phyloP scores from a whole-genome alignment of 225 moss, liverwort and hornwort species.

The Anthoceros angustus region DNA sequence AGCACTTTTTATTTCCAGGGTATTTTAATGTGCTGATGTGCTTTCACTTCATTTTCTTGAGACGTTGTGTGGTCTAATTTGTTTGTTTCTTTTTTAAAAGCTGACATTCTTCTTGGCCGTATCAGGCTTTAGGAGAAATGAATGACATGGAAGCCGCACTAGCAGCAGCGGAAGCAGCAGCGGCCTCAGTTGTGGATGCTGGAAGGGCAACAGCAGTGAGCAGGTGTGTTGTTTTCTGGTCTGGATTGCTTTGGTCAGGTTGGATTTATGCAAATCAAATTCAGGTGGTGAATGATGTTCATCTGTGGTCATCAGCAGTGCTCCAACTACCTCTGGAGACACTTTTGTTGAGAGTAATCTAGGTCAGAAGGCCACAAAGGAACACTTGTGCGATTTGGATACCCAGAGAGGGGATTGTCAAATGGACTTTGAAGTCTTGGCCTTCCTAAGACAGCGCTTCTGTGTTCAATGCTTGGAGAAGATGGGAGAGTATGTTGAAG shows the following conservation, averaged over 20 bases:
- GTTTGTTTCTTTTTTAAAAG: too few relatives aligned
- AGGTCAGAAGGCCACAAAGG: constrained; percentile 17
- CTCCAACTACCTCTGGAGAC: background rate
- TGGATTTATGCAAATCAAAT: background rate
- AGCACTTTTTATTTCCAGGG: background rate
- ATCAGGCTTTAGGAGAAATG: constrained; percentile 40
- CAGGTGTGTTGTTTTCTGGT: constrained; percentile 16
- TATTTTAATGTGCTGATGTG: background rate
- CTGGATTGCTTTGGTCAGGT: background rate
- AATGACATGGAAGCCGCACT: constrained; percentile 52
- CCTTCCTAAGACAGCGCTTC: constrained; percentile 61
- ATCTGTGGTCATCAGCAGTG: background rate
- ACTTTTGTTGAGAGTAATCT: background rate
- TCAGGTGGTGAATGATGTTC: background rate
- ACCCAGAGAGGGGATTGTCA: constrained; percentile 37
- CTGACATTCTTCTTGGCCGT: background rate
- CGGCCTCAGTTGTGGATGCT: constrained; percentile 92
- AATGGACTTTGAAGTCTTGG: constrained; percentile 58
- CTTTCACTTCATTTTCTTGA: background rate
- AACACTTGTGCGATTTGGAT: constrained; percentile 46
- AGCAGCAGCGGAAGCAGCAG: constrained; percentile 87
- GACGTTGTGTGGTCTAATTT: background rate
- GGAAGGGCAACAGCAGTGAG: constrained; percentile 68
- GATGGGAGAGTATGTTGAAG: constrained; percentile 98
- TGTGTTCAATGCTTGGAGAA: constrained; percentile 94